Base-by-base conservation (phyloP, 306 rosid species). In the Cyamopsis tetragonoloba region DNA sequence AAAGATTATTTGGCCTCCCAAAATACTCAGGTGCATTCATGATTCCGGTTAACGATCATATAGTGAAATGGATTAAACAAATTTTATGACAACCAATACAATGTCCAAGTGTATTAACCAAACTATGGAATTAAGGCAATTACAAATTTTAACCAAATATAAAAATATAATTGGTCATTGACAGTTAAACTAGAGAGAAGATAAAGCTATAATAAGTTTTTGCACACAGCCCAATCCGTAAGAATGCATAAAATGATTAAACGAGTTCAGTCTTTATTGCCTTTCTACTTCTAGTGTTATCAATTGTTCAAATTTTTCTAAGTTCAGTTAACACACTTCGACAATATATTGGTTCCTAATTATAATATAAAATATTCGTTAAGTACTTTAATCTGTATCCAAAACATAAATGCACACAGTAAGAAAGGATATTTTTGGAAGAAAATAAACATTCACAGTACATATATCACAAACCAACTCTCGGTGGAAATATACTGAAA, bases 21-120 rank as follows among this genome's bases (percentile, higher is more conserved):
- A 59, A 32, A 71, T 58, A 70, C 11, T 70, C 49, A 32, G 10
- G 20, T 46, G 23, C 35, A 35, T 60, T 48, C 53, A 32, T 47
- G 39, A 60, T 34, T 48, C 37, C 6, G 14, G 14, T 46, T 14
- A 9, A 46, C 58, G 7, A n/a, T n/a, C n/a, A n/a, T n/a, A 32
- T 13, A 44, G 22, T 6, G 19, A n/a, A 26, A 54, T 7, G 37
- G 13, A 26, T 4, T n/a, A n/a, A 68, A 15, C 18, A 15, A 37
- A 32, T 27, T 15, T 38, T 54, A 20, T 15, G 34, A 3, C 13
- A 41, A 42, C 56, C 66, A 69, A 13, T 70, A 66, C 7, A 20
- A 57, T 31, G 27, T 50, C 53, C 51, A 17, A n/a, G 63, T 37
- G 37, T 15, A 71, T 23, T 59, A 32, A 47, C 31, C 51, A 14